phyloP scores from a whole-genome alignment of 306 rosid genomes.

The Citrullus mucosospermus region DNA sequence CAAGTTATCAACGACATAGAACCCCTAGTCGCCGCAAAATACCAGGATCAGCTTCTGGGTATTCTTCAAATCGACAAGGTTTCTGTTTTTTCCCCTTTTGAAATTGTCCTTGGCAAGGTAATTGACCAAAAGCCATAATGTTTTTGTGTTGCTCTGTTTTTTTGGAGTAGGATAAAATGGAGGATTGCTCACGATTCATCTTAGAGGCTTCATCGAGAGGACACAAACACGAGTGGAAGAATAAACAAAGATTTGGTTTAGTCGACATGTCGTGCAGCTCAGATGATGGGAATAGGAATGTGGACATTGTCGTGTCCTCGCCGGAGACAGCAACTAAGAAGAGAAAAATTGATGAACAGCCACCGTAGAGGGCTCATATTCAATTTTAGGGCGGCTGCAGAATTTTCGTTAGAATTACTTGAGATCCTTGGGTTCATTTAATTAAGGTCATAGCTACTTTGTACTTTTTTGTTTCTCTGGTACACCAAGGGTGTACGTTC shows the following conservation, averaged over 20 bases:
- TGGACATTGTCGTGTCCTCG: constrained; percentile 39
- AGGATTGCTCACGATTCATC: constrained; percentile 44
- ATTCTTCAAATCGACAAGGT: constrained; percentile 74
- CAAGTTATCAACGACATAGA: constrained; percentile 50
- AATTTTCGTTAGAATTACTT: constrained; percentile 22
- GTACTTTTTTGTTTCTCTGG: neutral
- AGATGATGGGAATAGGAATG: constrained; percentile 25
- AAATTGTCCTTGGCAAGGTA: neutral
- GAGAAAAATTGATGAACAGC: constrained; percentile 23
- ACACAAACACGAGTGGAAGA: constrained; percentile 15
- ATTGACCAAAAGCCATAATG: neutral
- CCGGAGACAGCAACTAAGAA: constrained; percentile 63
- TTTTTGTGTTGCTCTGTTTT: neutral
- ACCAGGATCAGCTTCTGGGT: constrained; percentile 43
- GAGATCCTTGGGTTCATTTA: constrained; percentile 10
- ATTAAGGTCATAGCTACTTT: neutral
- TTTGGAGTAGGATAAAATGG: constrained; percentile 39
- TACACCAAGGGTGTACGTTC: constrained; percentile 15
- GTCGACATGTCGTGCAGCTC: constrained; percentile 56
- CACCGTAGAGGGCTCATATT: neutral
- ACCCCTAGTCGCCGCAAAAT: constrained; percentile 38
- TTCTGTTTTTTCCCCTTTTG: no score
- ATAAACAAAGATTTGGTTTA: constrained; percentile 44
- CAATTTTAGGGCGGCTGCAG: constrained; percentile 6
- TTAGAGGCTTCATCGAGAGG: constrained; percentile 20